Evolutionary conservation across 176 grass and related monocot genomes (phyloP).

Genomic region (Rhynchospora breviuscula): DNA sequence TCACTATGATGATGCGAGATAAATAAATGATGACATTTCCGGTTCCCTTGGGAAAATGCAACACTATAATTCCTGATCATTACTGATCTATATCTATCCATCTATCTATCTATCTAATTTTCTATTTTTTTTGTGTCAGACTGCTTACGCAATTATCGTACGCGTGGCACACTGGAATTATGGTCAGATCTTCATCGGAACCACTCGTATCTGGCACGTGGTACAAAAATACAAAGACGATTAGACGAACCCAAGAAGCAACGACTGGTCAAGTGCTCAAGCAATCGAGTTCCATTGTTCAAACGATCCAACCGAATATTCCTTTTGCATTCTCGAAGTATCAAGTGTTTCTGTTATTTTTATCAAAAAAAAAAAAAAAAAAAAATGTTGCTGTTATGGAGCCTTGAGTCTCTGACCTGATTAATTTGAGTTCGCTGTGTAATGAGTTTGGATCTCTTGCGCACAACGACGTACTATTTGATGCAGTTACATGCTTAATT

Average conservation of each 20-base stretch:
- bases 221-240: neutral
- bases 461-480: neutral
- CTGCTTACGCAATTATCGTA: too few relatives aligned
- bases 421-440: neutral
- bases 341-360: neutral
- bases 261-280: neutral
- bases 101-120: too few relatives aligned
- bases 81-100: too few relatives aligned
- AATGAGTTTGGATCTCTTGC: neutral
- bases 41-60: too few relatives aligned
- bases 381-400: too few relatives aligned
- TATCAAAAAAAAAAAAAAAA: too few relatives aligned
- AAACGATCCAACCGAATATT: conserved; percentile 5
- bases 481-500: neutral
- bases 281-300: neutral
- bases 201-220: neutral
- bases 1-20: too few relatives aligned
- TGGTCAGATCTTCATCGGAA: neutral
- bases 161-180: too few relatives aligned
- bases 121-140: too few relatives aligned
- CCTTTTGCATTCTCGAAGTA: neutral
- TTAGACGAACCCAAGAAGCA: neutral
- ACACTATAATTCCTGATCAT: too few relatives aligned
- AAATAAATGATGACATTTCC: too few relatives aligned
- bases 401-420: neutral